Evolutionary conservation across 2,329 filamentous ascomycete genomes (phyloP).

Genomic region (Alternaria sp.): DNA sequence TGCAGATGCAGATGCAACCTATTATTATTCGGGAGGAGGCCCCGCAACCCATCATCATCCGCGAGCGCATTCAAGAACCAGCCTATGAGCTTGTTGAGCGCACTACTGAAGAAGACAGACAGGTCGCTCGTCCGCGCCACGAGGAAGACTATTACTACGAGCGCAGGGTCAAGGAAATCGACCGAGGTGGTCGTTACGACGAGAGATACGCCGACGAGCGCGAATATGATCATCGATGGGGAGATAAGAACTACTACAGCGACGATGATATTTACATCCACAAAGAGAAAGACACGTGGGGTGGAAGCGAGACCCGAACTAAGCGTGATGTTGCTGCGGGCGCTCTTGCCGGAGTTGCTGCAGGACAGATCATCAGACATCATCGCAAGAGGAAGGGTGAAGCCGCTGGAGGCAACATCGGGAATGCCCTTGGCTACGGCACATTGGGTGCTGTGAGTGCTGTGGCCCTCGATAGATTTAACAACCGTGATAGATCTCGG

Average conservation of each 20-base stretch:
- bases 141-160: conserved; percentile 72
- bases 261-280: conserved; percentile 70
- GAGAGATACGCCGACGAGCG: conserved; percentile 46
- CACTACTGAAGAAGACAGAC: conserved; percentile 63
- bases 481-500: conserved; percentile 57
- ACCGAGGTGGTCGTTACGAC: conserved; percentile 57
- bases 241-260: conserved; percentile 61
- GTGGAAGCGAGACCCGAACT: conserved; percentile 56
- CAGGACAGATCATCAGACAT: conserved; percentile 67
- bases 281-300: conserved; percentile 60
- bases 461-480: conserved; percentile 64
- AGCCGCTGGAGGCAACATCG: conserved; percentile 60
- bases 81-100: conserved; percentile 69
- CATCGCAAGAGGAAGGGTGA: conserved; percentile 66
- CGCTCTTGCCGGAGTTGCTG: conserved; percentile 67
- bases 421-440: conserved; percentile 67
- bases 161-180: conserved; percentile 63
- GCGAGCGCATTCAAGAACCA: conserved; percentile 59
- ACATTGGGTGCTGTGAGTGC: conserved; percentile 69
- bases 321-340: conserved; percentile 70
- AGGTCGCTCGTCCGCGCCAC: conserved; percentile 56
- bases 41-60: conserved; percentile 57
- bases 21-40: conserved; percentile 56
- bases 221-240: conserved; percentile 45
- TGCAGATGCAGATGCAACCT: conserved; percentile 51